Conservation (phyloP, 305 asterid species). For the Caryopteris hybrid region DNA sequence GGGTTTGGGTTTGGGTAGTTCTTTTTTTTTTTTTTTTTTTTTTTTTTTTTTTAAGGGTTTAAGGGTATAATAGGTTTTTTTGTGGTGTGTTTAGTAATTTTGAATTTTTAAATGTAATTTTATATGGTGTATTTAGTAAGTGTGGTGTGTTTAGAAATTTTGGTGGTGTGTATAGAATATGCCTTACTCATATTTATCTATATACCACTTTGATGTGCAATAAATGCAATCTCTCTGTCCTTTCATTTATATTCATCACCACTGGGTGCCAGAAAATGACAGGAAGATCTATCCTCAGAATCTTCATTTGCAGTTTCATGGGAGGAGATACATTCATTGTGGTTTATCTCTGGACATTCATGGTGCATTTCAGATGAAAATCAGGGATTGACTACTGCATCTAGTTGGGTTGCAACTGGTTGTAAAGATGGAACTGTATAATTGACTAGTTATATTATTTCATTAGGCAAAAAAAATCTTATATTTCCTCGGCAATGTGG, state of each 20-base stretch:
- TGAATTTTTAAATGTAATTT: no score
- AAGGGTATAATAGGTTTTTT: no score
- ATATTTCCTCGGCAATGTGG: neutral
- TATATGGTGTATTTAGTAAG: no score
- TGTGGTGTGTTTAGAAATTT: no score
- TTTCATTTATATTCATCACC: constrained; percentile 58
- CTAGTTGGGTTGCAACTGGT: constrained; percentile 84
- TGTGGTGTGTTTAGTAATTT: no score
- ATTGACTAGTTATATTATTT: constrained; percentile 60
- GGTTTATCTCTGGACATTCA: constrained; percentile 50
- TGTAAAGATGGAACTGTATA: constrained; percentile 98
- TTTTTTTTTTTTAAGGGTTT: no score
- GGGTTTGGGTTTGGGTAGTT: no score
- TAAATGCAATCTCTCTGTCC: constrained; percentile 11
- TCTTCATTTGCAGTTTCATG: constrained; percentile 91
- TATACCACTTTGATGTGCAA: constrained; percentile 3
- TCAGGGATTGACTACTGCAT: constrained; percentile 28
- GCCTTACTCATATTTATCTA: no score
- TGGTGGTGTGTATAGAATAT: no score
- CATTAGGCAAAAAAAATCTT: constrained; percentile 8
- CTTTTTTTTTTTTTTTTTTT: no score
- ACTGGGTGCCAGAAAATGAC: constrained; percentile 52
- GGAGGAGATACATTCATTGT: constrained; percentile 87
- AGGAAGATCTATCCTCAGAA: constrained; percentile 66
- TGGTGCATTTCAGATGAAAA: constrained; percentile 33